Evolutionary conservation across 2,329 filamentous ascomycete species (phyloP).

Genomic region (Fusarium anguioides): DNA sequence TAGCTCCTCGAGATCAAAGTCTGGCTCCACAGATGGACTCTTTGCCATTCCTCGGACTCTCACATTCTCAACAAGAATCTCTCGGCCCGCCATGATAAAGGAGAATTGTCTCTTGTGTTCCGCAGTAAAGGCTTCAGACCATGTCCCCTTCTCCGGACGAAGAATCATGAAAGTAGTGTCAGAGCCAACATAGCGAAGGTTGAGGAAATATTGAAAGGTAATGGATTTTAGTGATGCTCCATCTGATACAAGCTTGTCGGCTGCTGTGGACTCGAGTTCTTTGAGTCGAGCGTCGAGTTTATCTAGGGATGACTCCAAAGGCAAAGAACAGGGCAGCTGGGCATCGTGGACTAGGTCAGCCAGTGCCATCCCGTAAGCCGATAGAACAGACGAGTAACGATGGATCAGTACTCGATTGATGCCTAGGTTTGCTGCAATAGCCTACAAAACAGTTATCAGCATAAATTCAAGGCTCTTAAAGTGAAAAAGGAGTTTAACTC

Average conservation of each 20-base stretch:
- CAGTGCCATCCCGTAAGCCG: constrained; percentile 90
- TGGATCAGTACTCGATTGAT: constrained; percentile 88
- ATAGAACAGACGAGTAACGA: constrained; percentile 86
- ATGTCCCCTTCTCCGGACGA: constrained; percentile 69
- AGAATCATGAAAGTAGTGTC: constrained; percentile 92
- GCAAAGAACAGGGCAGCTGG: constrained; percentile 73
- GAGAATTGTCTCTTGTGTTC: background rate
- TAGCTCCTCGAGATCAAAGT: background rate
- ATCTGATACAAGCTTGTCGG: background rate
- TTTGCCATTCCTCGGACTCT: background rate
- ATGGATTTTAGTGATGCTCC: constrained; percentile 80
- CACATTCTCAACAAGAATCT: background rate
- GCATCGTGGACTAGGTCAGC: constrained; percentile 68
- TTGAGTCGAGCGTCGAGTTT: constrained; percentile 56
- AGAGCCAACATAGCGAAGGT: constrained; percentile 90
- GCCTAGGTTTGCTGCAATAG: constrained; percentile 76
- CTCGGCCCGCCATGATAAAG: background rate
- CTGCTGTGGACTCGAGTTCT: constrained; percentile 56
- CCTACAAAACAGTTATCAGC: background rate
- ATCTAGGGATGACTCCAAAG: constrained; percentile 76
- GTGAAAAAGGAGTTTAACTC: background rate
- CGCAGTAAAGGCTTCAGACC: background rate
- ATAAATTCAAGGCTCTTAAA: no score
- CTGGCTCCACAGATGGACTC: background rate
- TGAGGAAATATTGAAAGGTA: constrained; percentile 88